Evolutionary conservation across 495 filamentous ascomycete genomes (phyloP), one percentile per base, ranked within the genome.

Genomic region (Letharia columbiana): DNA sequence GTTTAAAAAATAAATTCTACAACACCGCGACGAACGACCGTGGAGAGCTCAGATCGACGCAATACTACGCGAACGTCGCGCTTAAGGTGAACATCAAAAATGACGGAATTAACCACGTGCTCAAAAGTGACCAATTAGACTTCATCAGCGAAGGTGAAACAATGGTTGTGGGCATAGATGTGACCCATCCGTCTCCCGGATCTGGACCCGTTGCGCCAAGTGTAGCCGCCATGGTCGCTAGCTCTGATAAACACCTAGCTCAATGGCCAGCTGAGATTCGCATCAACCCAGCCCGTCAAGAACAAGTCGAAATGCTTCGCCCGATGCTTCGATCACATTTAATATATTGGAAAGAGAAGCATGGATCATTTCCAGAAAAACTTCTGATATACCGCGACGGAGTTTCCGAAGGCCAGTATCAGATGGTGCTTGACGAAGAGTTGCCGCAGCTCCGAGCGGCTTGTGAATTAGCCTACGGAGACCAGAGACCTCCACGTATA

Each of bases 161-260:
- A 1, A 96, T 96, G 89, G 78, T 96, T 20, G 81, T 93, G 44
- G 92, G 92, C 0, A 86, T 91, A 57, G 92, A 96, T 70, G 91
- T 95, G 4, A 95, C 91, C 0, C 92, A 96, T 71, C 92, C 92
- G 0, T 91, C 89, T 0, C 90, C 91, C 11, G 83, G 90, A 1
- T 83, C 83, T 18, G 65, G 77, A 0, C 71, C 77, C 12, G 77
- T 75, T 5, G 80, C 83, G 2, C 90, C 91, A 13, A 90, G 86
- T 69, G 82, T 93, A 17, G 50, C 50, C 9, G 50, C 50, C 28
- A 33, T 54, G 28, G 50, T 54, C 23, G 50, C 50, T 6, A 54
- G 50, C 12, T 3, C 11, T 15, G 50, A 54, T 28, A 33, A 13
- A 5, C 0, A 54, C 12, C 28, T 54, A 9, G 23, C 23, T 23